phyloP scores from a whole-genome alignment of 176 grass and related monocot genomes.

The Avena insularis region DNA sequence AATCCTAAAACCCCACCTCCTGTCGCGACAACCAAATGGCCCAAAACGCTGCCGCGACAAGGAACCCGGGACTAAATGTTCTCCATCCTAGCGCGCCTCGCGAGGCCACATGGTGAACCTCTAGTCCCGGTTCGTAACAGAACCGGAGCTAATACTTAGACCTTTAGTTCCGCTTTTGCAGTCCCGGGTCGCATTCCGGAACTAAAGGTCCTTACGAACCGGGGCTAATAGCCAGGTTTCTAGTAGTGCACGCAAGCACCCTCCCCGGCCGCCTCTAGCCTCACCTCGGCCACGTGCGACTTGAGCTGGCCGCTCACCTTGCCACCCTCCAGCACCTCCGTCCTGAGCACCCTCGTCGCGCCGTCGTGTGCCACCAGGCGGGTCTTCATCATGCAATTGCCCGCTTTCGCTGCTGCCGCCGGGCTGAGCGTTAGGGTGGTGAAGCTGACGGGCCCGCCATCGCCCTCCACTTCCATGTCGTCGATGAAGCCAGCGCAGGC shows the following conservation, averaged over 20 bases:
- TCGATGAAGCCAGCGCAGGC: constrained; percentile 33
- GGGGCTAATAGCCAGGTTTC: no score
- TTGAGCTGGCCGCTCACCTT: constrained; percentile 15
- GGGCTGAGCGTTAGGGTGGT: background rate
- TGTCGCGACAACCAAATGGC: no score
- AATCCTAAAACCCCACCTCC: no score
- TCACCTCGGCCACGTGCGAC: background rate
- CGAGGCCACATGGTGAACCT: no score
- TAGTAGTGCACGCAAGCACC: constrained; percentile 7
- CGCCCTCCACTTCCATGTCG: constrained; percentile 24
- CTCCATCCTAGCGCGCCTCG: no score
- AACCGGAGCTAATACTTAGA: no score
- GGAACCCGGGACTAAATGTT: no score
- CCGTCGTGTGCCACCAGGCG: constrained; percentile 1
- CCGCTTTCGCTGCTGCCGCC: background rate
- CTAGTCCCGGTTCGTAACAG: no score
- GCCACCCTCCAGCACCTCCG: constrained; percentile 14
- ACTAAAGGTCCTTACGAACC: no score
- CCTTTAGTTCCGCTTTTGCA: no score
- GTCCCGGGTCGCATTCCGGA: no score
- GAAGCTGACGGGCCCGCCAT: constrained; percentile 36
- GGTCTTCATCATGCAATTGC: background rate
- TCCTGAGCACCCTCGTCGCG: background rate
- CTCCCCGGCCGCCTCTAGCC: constrained; percentile 28
- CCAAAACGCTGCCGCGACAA: no score